These are phyloP conservation scores for Trypanosoma boissoni DNA, from an alignment of 208 protist genomes.

Conservation along the genomic window DNA sequence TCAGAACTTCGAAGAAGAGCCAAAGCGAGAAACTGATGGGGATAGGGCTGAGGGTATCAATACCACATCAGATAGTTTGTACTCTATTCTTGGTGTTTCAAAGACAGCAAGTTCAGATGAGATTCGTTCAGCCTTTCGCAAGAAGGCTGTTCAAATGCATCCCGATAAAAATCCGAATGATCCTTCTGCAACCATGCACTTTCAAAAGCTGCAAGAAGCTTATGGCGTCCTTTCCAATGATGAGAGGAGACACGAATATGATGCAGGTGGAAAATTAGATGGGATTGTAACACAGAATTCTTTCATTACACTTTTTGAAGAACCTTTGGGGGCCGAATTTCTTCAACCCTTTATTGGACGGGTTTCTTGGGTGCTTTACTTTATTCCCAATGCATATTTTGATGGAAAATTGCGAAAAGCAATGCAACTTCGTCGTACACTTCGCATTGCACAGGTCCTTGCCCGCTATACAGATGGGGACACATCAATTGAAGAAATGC, in stretches of 20 bases:
- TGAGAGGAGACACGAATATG: slow-evolving; percentile 44
- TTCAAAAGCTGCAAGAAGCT: slow-evolving; percentile 58
- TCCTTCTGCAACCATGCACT: slow-evolving; percentile 36
- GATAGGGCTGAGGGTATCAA: background rate
- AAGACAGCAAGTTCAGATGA: slow-evolving; percentile 37
- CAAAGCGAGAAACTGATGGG: background rate
- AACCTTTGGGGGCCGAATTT: slow-evolving; percentile 37
- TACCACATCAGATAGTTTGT: slow-evolving; percentile 30
- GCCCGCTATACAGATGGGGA: slow-evolving; percentile 33
- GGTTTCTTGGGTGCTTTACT: slow-evolving; percentile 7
- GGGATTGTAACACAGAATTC: background rate
- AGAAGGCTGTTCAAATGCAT: slow-evolving; percentile 56
- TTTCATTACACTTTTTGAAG: slow-evolving; percentile 29
- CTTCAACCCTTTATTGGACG: slow-evolving; percentile 49
- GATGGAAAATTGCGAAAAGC: slow-evolving; percentile 23
- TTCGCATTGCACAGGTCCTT: slow-evolving; percentile 51
- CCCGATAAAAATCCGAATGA: slow-evolving; percentile 69
- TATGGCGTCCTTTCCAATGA: slow-evolving; percentile 69
- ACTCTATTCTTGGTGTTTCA: slow-evolving; percentile 45
- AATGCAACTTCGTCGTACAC: slow-evolving; percentile 33
- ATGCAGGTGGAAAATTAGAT: slow-evolving; percentile 34
- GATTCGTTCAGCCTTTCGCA: slow-evolving; percentile 57
- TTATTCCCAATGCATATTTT: slow-evolving; percentile 30
- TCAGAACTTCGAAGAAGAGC: background rate
- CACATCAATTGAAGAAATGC: slow-evolving; percentile 16